Evolutionary conservation across 2,329 filamentous ascomycete species (phyloP).

Genomic region (Aspergillus caelatus): DNA sequence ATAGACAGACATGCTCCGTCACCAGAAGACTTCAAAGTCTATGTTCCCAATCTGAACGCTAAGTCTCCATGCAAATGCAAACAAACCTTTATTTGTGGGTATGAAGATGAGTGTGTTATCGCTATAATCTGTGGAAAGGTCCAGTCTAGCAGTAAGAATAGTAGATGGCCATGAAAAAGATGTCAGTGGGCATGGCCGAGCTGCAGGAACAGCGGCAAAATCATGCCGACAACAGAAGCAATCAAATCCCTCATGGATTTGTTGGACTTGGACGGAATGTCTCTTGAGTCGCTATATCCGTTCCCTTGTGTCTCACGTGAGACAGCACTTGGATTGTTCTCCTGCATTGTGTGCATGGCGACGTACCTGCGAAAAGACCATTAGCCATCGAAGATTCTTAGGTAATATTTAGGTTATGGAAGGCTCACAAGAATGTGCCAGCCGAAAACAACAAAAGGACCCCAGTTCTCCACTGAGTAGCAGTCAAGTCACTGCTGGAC

Average conservation of each 20-base stretch:
- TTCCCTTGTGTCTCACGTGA: slow-evolving; percentile 41
- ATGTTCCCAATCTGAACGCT: slow-evolving; percentile 1
- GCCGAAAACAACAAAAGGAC: slow-evolving; percentile 93
- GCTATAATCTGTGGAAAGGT: slow-evolving; percentile 10
- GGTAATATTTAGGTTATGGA: not conserved
- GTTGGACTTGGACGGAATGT: slow-evolving; percentile 35
- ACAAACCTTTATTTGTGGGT: not conserved
- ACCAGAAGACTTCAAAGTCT: not conserved
- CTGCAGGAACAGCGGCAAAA: slow-evolving; percentile 50
- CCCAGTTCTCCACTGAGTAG: slow-evolving; percentile 84
- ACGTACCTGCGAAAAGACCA: slow-evolving; percentile 68
- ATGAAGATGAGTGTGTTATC: not conserved
- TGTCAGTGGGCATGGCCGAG: slow-evolving; percentile 49
- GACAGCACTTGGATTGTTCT: slow-evolving; percentile 49
- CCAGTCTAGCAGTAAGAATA: slow-evolving; percentile 8
- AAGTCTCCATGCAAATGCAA: slow-evolving; percentile 1
- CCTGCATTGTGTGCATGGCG: slow-evolving; percentile 98
- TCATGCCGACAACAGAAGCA: slow-evolving; percentile 52
- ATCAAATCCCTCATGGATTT: slow-evolving; percentile 49
- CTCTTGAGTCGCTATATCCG: slow-evolving; percentile 46
- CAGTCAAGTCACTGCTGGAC: slow-evolving; percentile 55
- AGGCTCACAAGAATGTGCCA: slow-evolving; percentile 86
- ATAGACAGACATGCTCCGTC: not conserved
- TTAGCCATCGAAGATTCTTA: slow-evolving; percentile 17
- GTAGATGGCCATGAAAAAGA: slow-evolving; percentile 1